Evolutionary conservation across 495 filamentous ascomycete genomes (phyloP), one percentile per base, ranked within the genome.

Genomic region (Sordaria brevicollis): DNA sequence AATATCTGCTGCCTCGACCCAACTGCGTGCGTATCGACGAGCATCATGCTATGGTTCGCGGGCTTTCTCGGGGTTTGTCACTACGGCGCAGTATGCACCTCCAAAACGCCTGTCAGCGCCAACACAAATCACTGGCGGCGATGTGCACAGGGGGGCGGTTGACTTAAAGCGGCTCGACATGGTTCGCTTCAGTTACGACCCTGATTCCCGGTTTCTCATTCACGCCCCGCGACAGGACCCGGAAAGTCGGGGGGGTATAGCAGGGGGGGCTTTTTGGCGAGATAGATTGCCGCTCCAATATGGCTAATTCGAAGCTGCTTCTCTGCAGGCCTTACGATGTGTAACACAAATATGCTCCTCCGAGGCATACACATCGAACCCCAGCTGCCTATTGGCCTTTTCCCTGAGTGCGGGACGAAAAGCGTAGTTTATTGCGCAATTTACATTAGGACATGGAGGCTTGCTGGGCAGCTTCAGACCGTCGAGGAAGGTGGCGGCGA

Each of bases 121-220:
- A 62, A 31, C 25, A 62, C 49, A 31, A 62, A 62, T 62, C 49
- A 31, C 25, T 62, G 25, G 25, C 49, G 49, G 49, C 49, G 49
- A 31, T 62, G 65, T 41, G 72, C 65, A 67, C 73, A 72, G 70
- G 74, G 78, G 74, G 72, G 71, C 70, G 35, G 49, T 31, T 29
- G 31, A 72, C 65, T 71, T 34, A 54, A 70, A 67, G 69, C 71
- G 72, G 71, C 71, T 71, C 54, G 71, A 71, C 70, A 76, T 67
- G 72, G 76, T 70, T 79, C 75, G 72, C 72, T 76, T 71, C 36
- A 71, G 69, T 77, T 79, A 76, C 41, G 71, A 80, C 77, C 75
- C 76, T 76, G 74, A 77, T 77, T 78, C 77, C 75, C 73, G 77
- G 77, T 80, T 79, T 78, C 69, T 74, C 35, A 75, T 69, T 38